Base-by-base conservation (phyloP, 2,329 filamentous ascomycete species). In the Pseudocercospora musae region DNA sequence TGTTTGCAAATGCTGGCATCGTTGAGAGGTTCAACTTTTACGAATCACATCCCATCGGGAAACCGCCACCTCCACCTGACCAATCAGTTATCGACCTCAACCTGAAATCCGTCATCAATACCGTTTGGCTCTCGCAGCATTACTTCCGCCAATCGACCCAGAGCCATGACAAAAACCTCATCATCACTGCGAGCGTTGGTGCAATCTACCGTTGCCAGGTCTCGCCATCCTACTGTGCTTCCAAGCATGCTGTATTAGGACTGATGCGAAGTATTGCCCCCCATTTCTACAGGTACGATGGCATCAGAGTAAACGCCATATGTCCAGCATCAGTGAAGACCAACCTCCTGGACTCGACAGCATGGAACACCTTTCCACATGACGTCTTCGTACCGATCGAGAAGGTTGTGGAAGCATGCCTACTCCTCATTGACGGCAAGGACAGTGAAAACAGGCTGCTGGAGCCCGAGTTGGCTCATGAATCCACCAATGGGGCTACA, bases 1-100 rank as follows among this genome's bases (percentile, higher is more conserved):
- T 80, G 44, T 80, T 81, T 60, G 79, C 78, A 57, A 87, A 87
- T 66, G 85, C 85, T 0, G 85, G 85, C 15, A 73, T 86, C 23
- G 76, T 75, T 0, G 79, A 80, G 6, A 76, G 76, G 1, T 77
- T 78, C 20, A 72, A 66, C 37, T 71, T 71, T 33, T 57, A 71
- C 23, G 46, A 61, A 10, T 57, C 64, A n/a, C 73, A 77, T 58
- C 62, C 64, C 11, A 15, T 21, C 5, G 66, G 60, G 13, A 57
- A 58, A 27, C 49, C 58, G 15, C 62, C 66, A 21, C 68, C 72
- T 21, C 71, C 72, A 53, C 71, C 78, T 1, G 71, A 73, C 25
- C 72, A 74, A 42, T 68, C 74, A n/a, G 71, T 76, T n/a, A 71
- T 76, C 46, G 78, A 80, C 52, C 73, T 79, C 46, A 76, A 80